These are phyloP conservation scores for Rhizophagus clarus DNA, from an alignment of 192 early-diverging fungal genomes.

Conservation along the genomic window DNA sequence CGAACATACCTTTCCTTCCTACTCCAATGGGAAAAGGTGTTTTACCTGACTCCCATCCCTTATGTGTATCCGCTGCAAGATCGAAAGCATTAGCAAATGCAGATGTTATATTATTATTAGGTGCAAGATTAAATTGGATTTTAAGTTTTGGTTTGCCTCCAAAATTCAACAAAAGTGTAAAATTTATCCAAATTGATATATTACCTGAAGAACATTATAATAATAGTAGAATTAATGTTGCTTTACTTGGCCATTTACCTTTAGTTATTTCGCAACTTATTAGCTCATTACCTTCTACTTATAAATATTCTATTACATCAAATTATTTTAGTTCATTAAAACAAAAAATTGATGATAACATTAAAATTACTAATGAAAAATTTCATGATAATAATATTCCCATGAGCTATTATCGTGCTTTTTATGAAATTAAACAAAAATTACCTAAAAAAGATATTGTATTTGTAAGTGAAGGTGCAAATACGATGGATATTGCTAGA, in stretches of 20 bases:
- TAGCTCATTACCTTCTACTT: neutral
- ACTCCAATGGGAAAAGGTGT: slow-evolving; percentile 79
- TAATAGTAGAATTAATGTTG: slow-evolving; percentile 51
- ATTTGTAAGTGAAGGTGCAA: slow-evolving; percentile 74
- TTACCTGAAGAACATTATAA: slow-evolving; percentile 63
- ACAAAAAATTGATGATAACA: slow-evolving; percentile 47
- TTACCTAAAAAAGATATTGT: slow-evolving; percentile 56
- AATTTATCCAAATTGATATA: slow-evolving; percentile 75
- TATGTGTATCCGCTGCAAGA: slow-evolving; percentile 65
- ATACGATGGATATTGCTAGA: slow-evolving; percentile 81
- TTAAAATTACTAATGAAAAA: slow-evolving; percentile 42
- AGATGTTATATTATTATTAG: slow-evolving; percentile 70
- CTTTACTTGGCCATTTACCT: slow-evolving; percentile 64
- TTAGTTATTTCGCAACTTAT: slow-evolving; percentile 57
- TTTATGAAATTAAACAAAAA: slow-evolving; percentile 61
- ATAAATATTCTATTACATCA: neutral
- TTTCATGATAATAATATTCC: slow-evolving; percentile 48
- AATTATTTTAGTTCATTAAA: slow-evolving; percentile 38
- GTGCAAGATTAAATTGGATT: slow-evolving; percentile 76
- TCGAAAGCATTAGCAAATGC: slow-evolving; percentile 64
- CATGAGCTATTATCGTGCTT: slow-evolving; percentile 71
- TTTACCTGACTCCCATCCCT: slow-evolving; percentile 60
- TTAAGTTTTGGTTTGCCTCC: slow-evolving; percentile 67
- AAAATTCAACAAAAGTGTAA: slow-evolving; percentile 54
- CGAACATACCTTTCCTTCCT: slow-evolving; percentile 68